phyloP scores from a whole-genome alignment of 345 rosid genomes.

The Salix purpurea region DNA sequence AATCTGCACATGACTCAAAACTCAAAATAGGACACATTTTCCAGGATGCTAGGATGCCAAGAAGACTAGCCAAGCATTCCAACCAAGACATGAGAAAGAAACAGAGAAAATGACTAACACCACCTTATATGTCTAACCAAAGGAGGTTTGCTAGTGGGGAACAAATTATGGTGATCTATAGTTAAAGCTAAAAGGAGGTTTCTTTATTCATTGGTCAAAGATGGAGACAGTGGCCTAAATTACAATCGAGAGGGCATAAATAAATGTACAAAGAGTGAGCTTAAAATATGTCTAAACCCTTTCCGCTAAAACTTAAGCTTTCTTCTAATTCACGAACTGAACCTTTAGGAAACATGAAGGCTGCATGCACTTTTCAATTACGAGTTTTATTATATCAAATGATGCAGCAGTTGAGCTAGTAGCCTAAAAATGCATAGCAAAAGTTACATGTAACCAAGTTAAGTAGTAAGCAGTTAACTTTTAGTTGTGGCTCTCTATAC shows the following conservation, averaged over 20 bases:
- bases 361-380: neutral
- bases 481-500: neutral
- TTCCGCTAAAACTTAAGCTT: neutral
- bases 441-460: neutral
- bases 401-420: neutral
- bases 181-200: neutral
- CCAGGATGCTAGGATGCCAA: neutral
- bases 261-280: neutral
- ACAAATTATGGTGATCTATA: neutral
- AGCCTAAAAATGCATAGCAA: neutral
- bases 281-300: neutral
- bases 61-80: neutral
- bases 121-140: neutral
- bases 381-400: too few relatives aligned
- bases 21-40: neutral
- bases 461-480: neutral
- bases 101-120: neutral
- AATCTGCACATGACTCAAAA: neutral
- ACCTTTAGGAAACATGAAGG: neutral
- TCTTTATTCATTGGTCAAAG: neutral
- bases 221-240: neutral
- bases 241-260: neutral
- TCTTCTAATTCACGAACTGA: neutral
- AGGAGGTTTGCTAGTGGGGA: neutral
- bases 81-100: neutral